Evolutionary conservation across 2,329 filamentous ascomycete genomes (phyloP).

Genomic region (Aureobasidium sp.): DNA sequence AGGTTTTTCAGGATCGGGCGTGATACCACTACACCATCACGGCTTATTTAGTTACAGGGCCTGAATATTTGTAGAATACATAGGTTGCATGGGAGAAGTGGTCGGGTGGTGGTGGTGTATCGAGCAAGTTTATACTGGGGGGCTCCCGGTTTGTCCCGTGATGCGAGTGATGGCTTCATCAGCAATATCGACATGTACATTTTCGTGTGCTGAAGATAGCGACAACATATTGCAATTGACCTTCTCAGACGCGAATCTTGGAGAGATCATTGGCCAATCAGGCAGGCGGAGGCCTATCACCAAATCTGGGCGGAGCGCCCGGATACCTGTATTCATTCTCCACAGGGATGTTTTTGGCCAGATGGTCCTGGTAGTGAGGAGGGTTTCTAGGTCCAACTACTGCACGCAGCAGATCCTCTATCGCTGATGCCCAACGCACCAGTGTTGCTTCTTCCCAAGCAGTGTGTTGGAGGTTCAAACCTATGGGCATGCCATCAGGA

Average conservation of each 20-base stretch:
- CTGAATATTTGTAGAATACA: too few species aligned
- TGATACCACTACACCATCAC: too few species aligned
- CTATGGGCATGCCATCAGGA: slow-evolving; percentile 51
- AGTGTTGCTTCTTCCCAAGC: slow-evolving; percentile 25
- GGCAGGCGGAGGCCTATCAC: neutral
- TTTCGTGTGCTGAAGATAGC: neutral
- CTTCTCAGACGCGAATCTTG: neutral
- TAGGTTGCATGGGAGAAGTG: too few species aligned
- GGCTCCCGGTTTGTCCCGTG: too few species aligned
- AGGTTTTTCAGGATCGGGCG: too few species aligned
- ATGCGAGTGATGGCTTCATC: neutral
- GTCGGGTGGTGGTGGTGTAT: too few species aligned
- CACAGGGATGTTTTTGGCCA: slow-evolving; percentile 25
- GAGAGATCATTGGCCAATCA: too few species aligned
- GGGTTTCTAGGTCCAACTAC: slow-evolving; percentile 8
- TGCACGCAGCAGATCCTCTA: slow-evolving; percentile 23
- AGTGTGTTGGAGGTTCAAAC: slow-evolving; percentile 42
- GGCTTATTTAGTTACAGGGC: too few species aligned
- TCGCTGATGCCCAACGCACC: slow-evolving; percentile 35
- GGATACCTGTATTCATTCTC: slow-evolving; percentile 12
- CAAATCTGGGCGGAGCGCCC: slow-evolving; percentile 5
- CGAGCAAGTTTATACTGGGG: too few species aligned
- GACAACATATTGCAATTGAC: neutral
- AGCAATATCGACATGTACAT: neutral
- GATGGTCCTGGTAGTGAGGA: slow-evolving; percentile 20